These are phyloP conservation scores for Apiospora kogelbergensis DNA, from an alignment of 2,329 filamentous ascomycete genomes.

Conservation along the genomic window DNA sequence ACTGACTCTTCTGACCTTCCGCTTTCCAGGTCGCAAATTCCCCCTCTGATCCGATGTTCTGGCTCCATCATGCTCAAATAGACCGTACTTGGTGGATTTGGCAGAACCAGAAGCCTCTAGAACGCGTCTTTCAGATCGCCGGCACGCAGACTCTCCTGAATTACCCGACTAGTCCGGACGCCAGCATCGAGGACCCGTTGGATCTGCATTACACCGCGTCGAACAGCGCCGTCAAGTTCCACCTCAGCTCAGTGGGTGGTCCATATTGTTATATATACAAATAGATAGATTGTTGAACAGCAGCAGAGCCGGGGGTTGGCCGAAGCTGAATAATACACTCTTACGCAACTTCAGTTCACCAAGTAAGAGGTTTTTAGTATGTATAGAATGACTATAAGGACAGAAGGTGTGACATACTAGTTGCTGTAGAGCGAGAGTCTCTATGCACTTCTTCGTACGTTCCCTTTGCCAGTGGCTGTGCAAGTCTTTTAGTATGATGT, in stretches of 20 bases:
- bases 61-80: slow-evolving; percentile 18
- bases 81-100: slow-evolving; percentile 28
- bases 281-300: no score
- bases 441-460: no score
- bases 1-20: not conserved
- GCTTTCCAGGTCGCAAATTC: slow-evolving; percentile 11
- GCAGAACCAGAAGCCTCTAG: slow-evolving; percentile 23
- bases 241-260: slow-evolving; percentile 12
- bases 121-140: slow-evolving; percentile 20
- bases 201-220: slow-evolving; percentile 16
- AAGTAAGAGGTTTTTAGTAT: no score
- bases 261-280: slow-evolving; percentile 14
- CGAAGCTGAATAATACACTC: no score
- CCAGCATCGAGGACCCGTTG: slow-evolving; percentile 24
- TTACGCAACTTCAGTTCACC: no score
- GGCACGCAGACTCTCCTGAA: slow-evolving; percentile 24
- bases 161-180: slow-evolving; percentile 21
- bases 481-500: not conserved
- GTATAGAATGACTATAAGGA: no score
- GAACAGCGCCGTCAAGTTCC: slow-evolving; percentile 10
- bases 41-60: slow-evolving; percentile 13
- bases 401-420: no score
- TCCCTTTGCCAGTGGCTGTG: not conserved
- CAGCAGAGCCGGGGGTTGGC: no score
- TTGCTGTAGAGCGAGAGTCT: no score